Evolutionary conservation across 768 basidiomycete genomes (phyloP).

Genomic region (Pleurotus ostreatus): DNA sequence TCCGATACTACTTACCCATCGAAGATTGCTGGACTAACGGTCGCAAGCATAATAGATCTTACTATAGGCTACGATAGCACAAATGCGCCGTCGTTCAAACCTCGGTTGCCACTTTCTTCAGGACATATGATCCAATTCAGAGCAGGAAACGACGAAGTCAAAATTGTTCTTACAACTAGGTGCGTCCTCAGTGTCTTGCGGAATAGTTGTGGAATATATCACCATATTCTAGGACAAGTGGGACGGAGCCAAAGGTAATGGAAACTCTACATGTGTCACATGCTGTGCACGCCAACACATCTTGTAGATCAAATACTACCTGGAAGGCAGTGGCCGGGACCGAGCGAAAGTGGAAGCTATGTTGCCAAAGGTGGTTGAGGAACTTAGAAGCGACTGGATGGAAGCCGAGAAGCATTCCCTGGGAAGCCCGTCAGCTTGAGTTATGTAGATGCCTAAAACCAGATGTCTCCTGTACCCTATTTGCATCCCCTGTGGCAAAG

Average conservation of each 20-base stretch:
- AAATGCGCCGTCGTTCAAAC: constrained; percentile 62
- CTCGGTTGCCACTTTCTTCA: constrained; percentile 65
- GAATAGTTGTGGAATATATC: neutral
- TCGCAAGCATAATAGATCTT: constrained; percentile 69
- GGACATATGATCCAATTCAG: constrained; percentile 87
- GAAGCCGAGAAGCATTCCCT: constrained; percentile 52
- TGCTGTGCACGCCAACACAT: neutral
- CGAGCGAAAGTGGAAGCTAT: constrained; percentile 38
- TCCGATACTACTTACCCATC: constrained; percentile 48
- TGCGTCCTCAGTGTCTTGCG: constrained; percentile 21
- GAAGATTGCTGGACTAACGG: constrained; percentile 52
- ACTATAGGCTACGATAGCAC: constrained; percentile 75
- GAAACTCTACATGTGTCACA: neutral
- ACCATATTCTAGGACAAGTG: constrained; percentile 59
- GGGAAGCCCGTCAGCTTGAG: constrained; percentile 22
- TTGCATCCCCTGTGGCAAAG: neutral
- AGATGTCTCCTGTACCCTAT: neutral
- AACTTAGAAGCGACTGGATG: constrained; percentile 68
- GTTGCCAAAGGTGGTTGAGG: constrained; percentile 53
- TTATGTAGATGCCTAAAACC: too few relatives aligned
- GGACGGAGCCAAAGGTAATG: constrained; percentile 83
- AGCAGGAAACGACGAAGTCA: constrained; percentile 43
- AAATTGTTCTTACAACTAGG: constrained; percentile 69
- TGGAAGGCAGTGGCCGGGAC: constrained; percentile 72
- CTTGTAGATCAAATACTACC: constrained; percentile 79